Base-by-base conservation (phyloP, 2,329 filamentous ascomycete species). In the Phyllosticta citrichinensis region DNA sequence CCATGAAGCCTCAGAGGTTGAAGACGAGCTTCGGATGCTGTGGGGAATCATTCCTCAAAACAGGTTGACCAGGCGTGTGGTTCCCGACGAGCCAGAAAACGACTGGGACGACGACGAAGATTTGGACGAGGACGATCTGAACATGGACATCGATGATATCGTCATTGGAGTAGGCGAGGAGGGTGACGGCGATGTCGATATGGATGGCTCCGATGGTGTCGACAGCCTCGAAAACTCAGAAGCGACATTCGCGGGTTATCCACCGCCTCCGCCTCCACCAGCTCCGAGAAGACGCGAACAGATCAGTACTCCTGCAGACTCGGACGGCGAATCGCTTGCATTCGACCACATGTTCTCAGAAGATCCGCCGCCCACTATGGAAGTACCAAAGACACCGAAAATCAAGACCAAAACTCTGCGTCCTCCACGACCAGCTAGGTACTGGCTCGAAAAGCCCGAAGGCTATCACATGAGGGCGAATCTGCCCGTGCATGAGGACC, bases 401-500 rank as follows among this genome's bases (percentile, higher is more conserved):
- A 73, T 71, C 56, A 80, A 76, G 56, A 71, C 76, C 17, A 70
- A 74, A 27, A 73, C 74, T 2, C 67, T 74, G n/a, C 75, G 75
- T 55, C 80, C 82, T 11, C 81, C 83, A n/a, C 82, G 81, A 59
- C 87, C 89, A 11, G 86, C 89, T 12, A 81, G 83, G 58, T 93
- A 97, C 74, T 97, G 93, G 93, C 80, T 94, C 40, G 87, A 91
- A 67, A 91, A 87, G 40, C 91, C 93, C 6, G 78, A 82, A 19
- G 82, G 82, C 33, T 93, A 89, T 71, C 81, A 84, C 61, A 78
- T 83, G 58, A 80, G 81, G 52, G 80, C 84, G 33, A 82, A 81
- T 59, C 77, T 87, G 6, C 87, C 87, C 55, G 80, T 84, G 17
- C 88, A 91, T 59, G 94, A 99, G 72, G 89, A 99, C 69, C 80